Base-by-base conservation (phyloP, 306 rosid genomes). In the Quercus engelmannii region DNA sequence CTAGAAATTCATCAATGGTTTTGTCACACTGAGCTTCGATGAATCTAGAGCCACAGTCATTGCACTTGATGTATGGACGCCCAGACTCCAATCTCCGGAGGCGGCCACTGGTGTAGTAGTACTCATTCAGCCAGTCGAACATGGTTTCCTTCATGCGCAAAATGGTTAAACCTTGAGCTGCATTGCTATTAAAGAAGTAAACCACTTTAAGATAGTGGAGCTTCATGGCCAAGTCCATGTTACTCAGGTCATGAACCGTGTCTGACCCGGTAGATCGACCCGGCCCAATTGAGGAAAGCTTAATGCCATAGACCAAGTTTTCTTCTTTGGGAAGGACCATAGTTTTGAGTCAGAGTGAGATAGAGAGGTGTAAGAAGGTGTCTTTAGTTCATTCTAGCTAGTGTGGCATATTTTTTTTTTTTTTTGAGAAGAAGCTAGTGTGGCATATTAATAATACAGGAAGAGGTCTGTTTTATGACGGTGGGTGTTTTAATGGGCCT, bases 211-310 rank as follows among this genome's bases (percentile, higher is more conserved):
- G 85, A 78, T 94, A 92, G 84, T 94, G 98, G 15, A 94, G 90
- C 78, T 92, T 94, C 94, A 91, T 87, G 85, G 97, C 97, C 81
- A 94, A 74, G 86, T 94, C 97, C 25, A 90, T 15, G 13, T 87
- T 85, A 2, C 71, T 23, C 0, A 80, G 91, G 56, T 69, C 13
- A 55, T 89, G 90, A 70, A 82, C 79, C 43, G 56, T 54, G 5
- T 91, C 87, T 12, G 84, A n/a, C 18, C 84, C 92, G 7, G 82
- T 74, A 0, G 5, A 6, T 0, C 64, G 74, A 0, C 84, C 90
- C 0, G 97, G 93, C 14, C 97, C 98, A 25, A 94, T 93, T 0
- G 97, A 94, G 5, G 97, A 86, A 19, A 94, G 70, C 79, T 52
- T 81, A 20, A 86, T 4, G 54, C 79, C 89, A 35, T 86, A 80